phyloP scores from a whole-genome alignment of 139 green algal genomes.

The Chlamydomonas asymmetrica region DNA sequence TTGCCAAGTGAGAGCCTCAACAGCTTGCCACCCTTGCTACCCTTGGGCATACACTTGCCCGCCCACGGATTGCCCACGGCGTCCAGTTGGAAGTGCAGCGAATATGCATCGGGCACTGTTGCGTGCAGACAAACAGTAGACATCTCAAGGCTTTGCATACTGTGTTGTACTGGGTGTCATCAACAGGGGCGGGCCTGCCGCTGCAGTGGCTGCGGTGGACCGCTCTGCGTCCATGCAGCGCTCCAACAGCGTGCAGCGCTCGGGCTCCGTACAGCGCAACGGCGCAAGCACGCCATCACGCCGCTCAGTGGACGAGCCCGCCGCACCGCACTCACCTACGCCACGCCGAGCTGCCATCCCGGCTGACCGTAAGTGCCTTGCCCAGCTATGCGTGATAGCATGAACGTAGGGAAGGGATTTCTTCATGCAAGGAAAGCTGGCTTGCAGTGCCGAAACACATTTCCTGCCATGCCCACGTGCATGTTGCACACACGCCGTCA shows the following conservation, averaged over 20 bases:
- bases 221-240: constrained; percentile 6
- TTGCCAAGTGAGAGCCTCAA: not conserved
- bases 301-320: not conserved
- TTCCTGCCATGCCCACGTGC: too few relatives aligned
- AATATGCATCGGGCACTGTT: not conserved
- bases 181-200: too few relatives aligned
- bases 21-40: not conserved
- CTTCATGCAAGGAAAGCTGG: too few relatives aligned
- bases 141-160: too few relatives aligned
- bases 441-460: too few relatives aligned
- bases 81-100: constrained; percentile 2
- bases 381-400: constrained; percentile 13
- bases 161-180: too few relatives aligned
- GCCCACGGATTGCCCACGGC: not conserved
- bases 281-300: not conserved
- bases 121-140: not conserved
- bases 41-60: too few relatives aligned
- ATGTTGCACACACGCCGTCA: too few relatives aligned
- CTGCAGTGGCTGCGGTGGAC: constrained; percentile 2
- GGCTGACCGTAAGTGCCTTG: not conserved
- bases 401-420: not conserved
- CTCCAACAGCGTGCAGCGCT: not conserved
- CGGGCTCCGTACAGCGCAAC: not conserved
- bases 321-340: too few relatives aligned
- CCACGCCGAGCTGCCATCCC: not conserved